A percentile compares a stretch with the other conserved stretches of the same genome.
Conservation (phyloP, 108 stramenopile genomes). For the Conticribra guillardii region DNA sequence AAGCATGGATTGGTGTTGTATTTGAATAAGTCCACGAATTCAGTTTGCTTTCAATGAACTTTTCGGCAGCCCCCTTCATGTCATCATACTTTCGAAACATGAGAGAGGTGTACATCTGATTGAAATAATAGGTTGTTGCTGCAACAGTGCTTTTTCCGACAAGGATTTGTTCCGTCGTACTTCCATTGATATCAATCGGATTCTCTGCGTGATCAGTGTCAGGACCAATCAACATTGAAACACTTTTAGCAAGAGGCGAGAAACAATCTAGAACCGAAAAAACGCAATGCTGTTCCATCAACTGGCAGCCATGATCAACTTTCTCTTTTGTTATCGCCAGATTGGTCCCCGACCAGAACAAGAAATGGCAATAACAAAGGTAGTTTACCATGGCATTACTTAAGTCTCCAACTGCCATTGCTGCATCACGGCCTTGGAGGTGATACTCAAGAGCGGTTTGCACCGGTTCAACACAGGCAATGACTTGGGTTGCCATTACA, state of each 20-base stretch:
- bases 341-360: background rate
- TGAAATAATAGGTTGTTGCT: background rate
- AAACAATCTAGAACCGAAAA: too few relatives aligned
- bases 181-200: too few relatives aligned
- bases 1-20: background rate
- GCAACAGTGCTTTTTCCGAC: background rate
- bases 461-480: slow-evolving; percentile 1
- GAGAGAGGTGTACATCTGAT: background rate
- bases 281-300: background rate
- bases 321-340: background rate
- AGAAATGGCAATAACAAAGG: background rate
- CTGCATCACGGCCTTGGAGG: background rate
- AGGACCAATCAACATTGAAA: too few relatives aligned
- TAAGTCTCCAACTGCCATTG: slow-evolving; percentile 4
- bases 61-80: background rate
- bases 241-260: too few relatives aligned
- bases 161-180: too few relatives aligned
- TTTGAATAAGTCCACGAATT: background rate
- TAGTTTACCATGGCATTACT: background rate
- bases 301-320: background rate
- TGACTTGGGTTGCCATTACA: background rate
- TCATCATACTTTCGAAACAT: background rate
- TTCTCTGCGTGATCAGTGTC: too few relatives aligned
- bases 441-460: background rate
- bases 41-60: background rate